These are phyloP conservation scores for Rossbeevera mucosa DNA, from an alignment of 768 basidiomycete species.

Conservation along the genomic window DNA sequence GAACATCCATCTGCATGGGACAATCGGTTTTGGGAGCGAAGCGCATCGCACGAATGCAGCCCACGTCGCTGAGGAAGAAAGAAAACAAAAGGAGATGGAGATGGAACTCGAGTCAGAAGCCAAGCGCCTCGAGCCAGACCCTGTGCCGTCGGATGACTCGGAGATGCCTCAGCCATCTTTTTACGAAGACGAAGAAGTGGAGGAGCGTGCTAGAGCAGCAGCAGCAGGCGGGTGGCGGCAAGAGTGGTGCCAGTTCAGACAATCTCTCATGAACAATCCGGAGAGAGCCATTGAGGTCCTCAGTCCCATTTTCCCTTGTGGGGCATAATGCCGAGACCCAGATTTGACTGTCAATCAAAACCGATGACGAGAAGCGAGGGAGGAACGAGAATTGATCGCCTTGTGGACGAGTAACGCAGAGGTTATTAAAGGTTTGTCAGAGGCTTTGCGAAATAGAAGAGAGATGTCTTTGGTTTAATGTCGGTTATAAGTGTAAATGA, in stretches of 20 bases:
- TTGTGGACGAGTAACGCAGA: conserved; percentile 83
- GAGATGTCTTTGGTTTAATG: conserved; percentile 22
- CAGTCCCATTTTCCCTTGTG: conserved; percentile 34
- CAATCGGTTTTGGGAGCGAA: conserved; percentile 82
- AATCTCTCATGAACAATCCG: conserved; percentile 54
- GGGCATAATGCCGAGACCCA: conserved; percentile 23
- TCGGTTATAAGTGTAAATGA: too few species aligned
- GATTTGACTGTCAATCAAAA: conserved; percentile 11
- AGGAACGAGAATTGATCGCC: conserved; percentile 77
- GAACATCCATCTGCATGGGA: conserved; percentile 82
- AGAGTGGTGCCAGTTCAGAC: conserved; percentile 73
- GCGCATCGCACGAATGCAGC: conserved; percentile 64
- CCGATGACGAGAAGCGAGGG: conserved; percentile 41
- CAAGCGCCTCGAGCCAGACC: too few species aligned
- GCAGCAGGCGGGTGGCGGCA: conserved; percentile 36
- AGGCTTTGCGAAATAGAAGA: conserved; percentile 48
- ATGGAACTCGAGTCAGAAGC: conserved; percentile 35
- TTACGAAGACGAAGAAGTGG: conserved; percentile 34
- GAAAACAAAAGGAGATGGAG: conserved; percentile 34
- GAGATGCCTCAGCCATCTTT: too few species aligned
- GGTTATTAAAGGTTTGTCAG: too few species aligned
- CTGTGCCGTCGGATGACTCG: too few species aligned
- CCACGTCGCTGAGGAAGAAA: conserved; percentile 56
- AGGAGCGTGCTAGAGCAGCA: conserved; percentile 2
- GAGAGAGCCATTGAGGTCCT: conserved; percentile 35